Base-by-base conservation (phyloP, 306 rosid species). In the Pterocarpus macrocarpus region DNA sequence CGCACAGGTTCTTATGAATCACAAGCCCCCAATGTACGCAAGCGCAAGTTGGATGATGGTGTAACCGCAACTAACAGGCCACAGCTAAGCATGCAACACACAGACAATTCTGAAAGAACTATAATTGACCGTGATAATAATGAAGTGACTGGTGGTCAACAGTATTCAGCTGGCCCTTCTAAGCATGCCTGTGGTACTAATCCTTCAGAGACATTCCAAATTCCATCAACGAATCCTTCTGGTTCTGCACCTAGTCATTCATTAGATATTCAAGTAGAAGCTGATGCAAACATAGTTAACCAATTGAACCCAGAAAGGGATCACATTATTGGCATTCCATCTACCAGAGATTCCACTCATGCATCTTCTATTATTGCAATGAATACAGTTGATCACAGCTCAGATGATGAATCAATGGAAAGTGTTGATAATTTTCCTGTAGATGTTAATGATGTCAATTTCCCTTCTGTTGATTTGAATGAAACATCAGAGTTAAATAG, bases 331-430 rank as follows among this genome's bases (percentile, higher is more conserved):
- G 89, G 91, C 81, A 77, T 87, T 75, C 94, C 83, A 36, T 87
- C 91, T 53, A 84, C 91, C 56, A 87, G 92, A 88, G 97, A 95
- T 82, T 93, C 98, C 15, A 70, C 97, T 3, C 97, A 91, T 74
- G 99, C 98, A 22, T 95, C 99, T 64, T 95, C 99, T 57, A 88
- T 95, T 65, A 92, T 95, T 86, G 99, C 99, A 2, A 90, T 95
- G 99, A 92, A 95, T 85, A 93, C 87, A 0, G 58, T 85, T 57
- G 81, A 86, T 89, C 94, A 92, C 44, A 73, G 81, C 76, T 88
- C 91, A 70, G 89, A 93, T 83, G 97, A 85, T 57, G 94, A 93
- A 85, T 93, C 98, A 52, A 95, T 95, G 99, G 99, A 92, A 85
- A 95, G 99, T 83, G 99, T 95, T 83, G 99, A 95, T 71, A 95